A percentile compares a stretch with the other conserved stretches of the same genome.
Evolutionary conservation across 192 early-diverging fungal genomes (phyloP).

Genomic region (Coemansia sp.): DNA sequence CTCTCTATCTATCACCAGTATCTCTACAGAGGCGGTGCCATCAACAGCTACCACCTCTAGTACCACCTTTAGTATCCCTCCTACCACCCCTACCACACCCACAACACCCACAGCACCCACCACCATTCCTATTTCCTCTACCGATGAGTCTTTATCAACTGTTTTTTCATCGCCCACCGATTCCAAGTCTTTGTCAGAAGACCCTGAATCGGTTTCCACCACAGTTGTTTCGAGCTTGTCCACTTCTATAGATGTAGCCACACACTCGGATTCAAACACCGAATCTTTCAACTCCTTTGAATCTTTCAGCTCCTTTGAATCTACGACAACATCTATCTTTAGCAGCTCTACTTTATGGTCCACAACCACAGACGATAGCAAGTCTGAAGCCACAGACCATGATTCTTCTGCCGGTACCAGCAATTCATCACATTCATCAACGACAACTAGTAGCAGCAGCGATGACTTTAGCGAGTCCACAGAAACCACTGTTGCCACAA

Average conservation of each 20-base stretch:
- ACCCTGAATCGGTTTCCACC: background rate
- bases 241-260: background rate
- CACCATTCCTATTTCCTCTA: constrained; percentile 1
- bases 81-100: constrained; percentile 5
- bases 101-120: constrained; percentile 8
- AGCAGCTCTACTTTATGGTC: background rate
- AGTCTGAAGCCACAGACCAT: background rate
- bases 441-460: background rate
- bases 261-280: background rate
- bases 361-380: background rate
- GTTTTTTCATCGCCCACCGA: background rate
- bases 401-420: background rate
- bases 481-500: no score
- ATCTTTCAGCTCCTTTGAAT: background rate
- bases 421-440: background rate
- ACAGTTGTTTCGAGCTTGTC: background rate
- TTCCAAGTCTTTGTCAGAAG: background rate
- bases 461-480: background rate
- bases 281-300: background rate
- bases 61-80: no score
- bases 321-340: background rate
- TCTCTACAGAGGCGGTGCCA: background rate
- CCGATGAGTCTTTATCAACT: constrained; percentile 4
- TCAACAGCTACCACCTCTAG: constrained; percentile 2
- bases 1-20: background rate